Percentiles rank a stretch among this genome's conserved stretches.
These are phyloP conservation scores for Chalciporus sphaerocephalus DNA, from an alignment of 768 basidiomycete species.

Conservation along the genomic window DNA sequence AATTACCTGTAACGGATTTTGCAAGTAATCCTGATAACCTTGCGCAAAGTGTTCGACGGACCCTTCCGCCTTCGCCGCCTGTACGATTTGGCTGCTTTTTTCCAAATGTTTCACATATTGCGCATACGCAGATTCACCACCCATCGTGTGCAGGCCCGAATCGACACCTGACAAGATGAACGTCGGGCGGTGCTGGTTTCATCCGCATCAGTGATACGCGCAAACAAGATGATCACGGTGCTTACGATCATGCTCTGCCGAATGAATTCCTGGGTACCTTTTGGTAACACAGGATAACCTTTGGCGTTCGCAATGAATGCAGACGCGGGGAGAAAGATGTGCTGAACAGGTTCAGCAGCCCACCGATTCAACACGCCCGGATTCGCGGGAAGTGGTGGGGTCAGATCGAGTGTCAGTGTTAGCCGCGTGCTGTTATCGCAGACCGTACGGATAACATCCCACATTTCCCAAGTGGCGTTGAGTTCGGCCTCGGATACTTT, in stretches of 20 bases:
- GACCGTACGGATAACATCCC: slow-evolving; percentile 89
- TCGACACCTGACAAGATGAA: slow-evolving; percentile 75
- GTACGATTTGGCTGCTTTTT: slow-evolving; percentile 64
- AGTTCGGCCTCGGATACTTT: slow-evolving; percentile 52
- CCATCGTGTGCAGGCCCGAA: slow-evolving; percentile 62
- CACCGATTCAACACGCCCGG: slow-evolving; percentile 77
- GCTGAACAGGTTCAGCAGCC: slow-evolving; percentile 89
- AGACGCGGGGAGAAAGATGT: slow-evolving; percentile 83
- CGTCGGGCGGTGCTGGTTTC: slow-evolving; percentile 72
- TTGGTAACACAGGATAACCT: slow-evolving; percentile 94
- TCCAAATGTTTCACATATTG: slow-evolving; percentile 87
- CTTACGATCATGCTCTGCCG: slow-evolving; percentile 83
- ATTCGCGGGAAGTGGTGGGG: slow-evolving; percentile 79
- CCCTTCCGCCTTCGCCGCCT: slow-evolving; percentile 59
- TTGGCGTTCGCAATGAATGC: slow-evolving; percentile 94
- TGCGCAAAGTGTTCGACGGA: slow-evolving; percentile 88
- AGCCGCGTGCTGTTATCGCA: slow-evolving; percentile 80
- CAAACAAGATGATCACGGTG: slow-evolving; percentile 15
- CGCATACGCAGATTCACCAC: slow-evolving; percentile 82
- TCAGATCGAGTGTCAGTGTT: slow-evolving; percentile 81
- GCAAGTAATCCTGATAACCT: slow-evolving; percentile 93
- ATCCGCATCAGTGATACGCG: slow-evolving; percentile 17
- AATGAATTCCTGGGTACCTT: slow-evolving; percentile 88
- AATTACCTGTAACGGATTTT: slow-evolving; percentile 87
- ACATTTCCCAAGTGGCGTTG: slow-evolving; percentile 93